Conservation (phyloP, 805 yeast species). For the Metschnikowia continentalis region DNA sequence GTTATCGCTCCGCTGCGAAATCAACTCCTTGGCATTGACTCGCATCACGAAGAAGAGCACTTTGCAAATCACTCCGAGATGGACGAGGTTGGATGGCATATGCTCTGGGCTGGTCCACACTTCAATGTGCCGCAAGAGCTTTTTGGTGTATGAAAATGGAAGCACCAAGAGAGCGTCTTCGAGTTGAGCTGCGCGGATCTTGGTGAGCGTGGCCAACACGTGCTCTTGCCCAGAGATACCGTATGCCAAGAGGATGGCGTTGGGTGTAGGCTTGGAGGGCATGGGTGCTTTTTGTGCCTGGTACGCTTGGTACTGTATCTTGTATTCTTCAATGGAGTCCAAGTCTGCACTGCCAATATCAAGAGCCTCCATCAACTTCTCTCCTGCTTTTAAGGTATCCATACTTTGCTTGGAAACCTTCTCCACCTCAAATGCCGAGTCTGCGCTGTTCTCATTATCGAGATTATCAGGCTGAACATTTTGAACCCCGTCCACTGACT, state of each 20-base stretch:
- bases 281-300: constrained; percentile 38
- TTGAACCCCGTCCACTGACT: constrained; percentile 16
- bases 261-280: constrained; percentile 58
- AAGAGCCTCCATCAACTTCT: constrained; percentile 84
- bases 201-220: constrained; percentile 65
- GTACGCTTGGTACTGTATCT: constrained; percentile 38
- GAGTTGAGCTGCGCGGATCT: constrained; percentile 77
- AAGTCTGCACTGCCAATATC: constrained; percentile 77
- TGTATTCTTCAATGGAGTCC: constrained; percentile 50
- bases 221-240: constrained; percentile 70
- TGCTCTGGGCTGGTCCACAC: constrained; percentile 58
- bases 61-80: constrained; percentile 64
- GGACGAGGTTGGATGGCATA: constrained; percentile 40
- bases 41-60: constrained; percentile 71
- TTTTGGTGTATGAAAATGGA: constrained; percentile 79
- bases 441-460: constrained; percentile 38
- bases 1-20: constrained; percentile 58
- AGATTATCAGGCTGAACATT: constrained; percentile 13
- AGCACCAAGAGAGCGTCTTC: constrained; percentile 90
- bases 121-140: constrained; percentile 67
- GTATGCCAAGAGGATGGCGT: constrained; percentile 72
- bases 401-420: constrained; percentile 77
- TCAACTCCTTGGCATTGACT: constrained; percentile 74
- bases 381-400: constrained; percentile 94
- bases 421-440: constrained; percentile 50